phyloP scores from a whole-genome alignment of 148 eudicot species.

The Talinum fruticosum region DNA sequence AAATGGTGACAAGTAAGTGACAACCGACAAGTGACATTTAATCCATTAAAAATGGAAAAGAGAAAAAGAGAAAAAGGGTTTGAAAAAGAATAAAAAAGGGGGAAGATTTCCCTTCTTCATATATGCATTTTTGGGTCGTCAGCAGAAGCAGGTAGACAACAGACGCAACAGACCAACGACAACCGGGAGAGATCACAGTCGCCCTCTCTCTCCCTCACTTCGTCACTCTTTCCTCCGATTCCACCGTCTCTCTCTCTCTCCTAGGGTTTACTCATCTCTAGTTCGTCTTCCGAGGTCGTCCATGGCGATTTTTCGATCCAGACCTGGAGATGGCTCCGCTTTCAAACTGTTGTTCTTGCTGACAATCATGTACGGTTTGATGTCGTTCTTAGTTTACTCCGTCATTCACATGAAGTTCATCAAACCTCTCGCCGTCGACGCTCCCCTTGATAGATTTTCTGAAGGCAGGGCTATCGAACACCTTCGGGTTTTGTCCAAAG shows the following conservation, averaged over 20 bases:
- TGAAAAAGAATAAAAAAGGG: background rate
- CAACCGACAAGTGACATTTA: too few relatives aligned
- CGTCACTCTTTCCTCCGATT: background rate
- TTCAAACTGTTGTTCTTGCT: constrained; percentile 52
- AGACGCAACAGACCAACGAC: background rate
- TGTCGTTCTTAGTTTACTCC: constrained; percentile 51
- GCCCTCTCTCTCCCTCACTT: background rate
- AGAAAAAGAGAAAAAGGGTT: background rate
- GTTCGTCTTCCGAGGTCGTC: background rate
- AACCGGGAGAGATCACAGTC: background rate
- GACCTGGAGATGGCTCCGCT: constrained; percentile 45
- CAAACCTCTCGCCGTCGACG: constrained; percentile 58
- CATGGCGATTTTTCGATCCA: constrained; percentile 48
- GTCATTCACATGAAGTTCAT: constrained; percentile 70
- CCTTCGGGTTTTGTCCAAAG: constrained; percentile 67
- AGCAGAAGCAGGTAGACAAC: background rate
- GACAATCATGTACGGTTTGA: constrained; percentile 52
- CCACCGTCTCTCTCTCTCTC: constrained; percentile 8
- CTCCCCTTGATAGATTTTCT: constrained; percentile 72
- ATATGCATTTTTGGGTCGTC: background rate
- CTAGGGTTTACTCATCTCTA: constrained; percentile 10
- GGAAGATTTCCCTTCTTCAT: background rate
- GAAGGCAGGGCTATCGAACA: constrained; percentile 86
- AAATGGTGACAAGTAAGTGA: too few relatives aligned
- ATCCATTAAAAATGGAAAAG: too few relatives aligned